phyloP scores from a whole-genome alignment of 1,139 yeast genomes.

The Diutina mesorugosa region DNA sequence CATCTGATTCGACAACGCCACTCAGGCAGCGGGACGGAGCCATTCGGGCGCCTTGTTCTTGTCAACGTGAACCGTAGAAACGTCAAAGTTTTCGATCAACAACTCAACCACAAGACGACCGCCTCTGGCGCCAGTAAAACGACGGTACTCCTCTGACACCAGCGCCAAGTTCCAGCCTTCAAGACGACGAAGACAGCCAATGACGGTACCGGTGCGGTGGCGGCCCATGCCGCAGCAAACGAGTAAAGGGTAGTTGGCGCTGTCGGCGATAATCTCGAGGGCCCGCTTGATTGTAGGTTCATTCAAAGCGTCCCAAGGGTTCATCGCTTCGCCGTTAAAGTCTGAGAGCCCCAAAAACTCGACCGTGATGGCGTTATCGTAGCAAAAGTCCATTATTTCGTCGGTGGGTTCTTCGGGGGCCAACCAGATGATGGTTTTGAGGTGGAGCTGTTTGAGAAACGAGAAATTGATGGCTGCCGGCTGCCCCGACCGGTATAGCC shows the following conservation, averaged over 20 bases:
- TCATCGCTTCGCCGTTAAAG: constrained; percentile 22
- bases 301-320: constrained; percentile 95
- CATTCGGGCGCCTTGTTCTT: constrained; percentile 36
- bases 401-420: constrained; percentile 95
- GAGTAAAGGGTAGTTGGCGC: constrained; percentile 66
- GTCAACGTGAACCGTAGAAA: constrained; percentile 38
- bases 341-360: constrained; percentile 55
- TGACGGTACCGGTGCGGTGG: constrained; percentile 90
- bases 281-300: constrained; percentile 75
- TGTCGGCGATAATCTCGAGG: constrained; percentile 57
- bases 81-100: constrained; percentile 74
- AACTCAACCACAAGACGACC: constrained; percentile 87
- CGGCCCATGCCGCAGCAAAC: constrained; percentile 98
- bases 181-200: constrained; percentile 80
- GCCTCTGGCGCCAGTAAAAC: constrained; percentile 88
- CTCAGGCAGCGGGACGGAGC: constrained; percentile 7
- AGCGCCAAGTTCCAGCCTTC: constrained; percentile 96
- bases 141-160: constrained; percentile 84
- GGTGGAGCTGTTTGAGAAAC: constrained; percentile 58
- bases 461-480: constrained; percentile 93
- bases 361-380: constrained; percentile 49
- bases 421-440: constrained; percentile 81
- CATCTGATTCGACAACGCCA: not conserved
- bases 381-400: constrained; percentile 71
- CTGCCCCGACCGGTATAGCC: constrained; percentile 82